Evolutionary conservation across 2,329 filamentous ascomycete species (phyloP).

Genomic region (Teratosphaeria zuluensis): DNA sequence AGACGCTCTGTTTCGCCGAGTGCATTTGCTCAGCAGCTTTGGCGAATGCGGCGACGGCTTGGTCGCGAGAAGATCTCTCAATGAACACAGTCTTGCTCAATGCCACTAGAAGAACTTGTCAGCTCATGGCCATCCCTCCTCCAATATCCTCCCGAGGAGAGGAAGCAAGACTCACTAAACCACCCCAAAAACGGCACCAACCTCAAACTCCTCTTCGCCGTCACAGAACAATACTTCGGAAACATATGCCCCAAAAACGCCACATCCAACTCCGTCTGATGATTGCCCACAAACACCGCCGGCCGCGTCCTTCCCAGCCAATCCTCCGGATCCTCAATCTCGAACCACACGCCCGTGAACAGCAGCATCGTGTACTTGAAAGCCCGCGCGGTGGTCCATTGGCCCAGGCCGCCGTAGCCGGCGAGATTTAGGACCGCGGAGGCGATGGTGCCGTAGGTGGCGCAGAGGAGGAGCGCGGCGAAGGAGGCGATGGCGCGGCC

Average conservation of each 20-base stretch:
- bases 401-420: slow-evolving; percentile 65
- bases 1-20: slow-evolving; percentile 56
- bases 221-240: slow-evolving; percentile 84
- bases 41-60: slow-evolving; percentile 76
- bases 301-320: slow-evolving; percentile 49
- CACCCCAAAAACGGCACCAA: slow-evolving; percentile 78
- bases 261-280: slow-evolving; percentile 88
- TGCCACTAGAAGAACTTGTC: slow-evolving; percentile 32
- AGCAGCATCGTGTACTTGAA: slow-evolving; percentile 73
- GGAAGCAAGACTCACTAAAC: slow-evolving; percentile 53
- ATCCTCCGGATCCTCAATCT: slow-evolving; percentile 45
- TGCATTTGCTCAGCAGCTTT: slow-evolving; percentile 74
- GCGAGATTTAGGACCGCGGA: slow-evolving; percentile 61
- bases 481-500: slow-evolving; percentile 49
- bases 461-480: slow-evolving; percentile 31
- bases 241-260: slow-evolving; percentile 84
- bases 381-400: slow-evolving; percentile 71
- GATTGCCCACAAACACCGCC: slow-evolving; percentile 86
- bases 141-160: background rate
- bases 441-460: slow-evolving; percentile 65
- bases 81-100: slow-evolving; percentile 90
- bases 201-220: slow-evolving; percentile 78
- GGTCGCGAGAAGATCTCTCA: slow-evolving; percentile 74
- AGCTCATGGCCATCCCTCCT: background rate
- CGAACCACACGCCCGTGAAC: slow-evolving; percentile 68